Evolutionary conservation across 495 filamentous ascomycete genomes (phyloP).

Genomic region (Neurospora tetrasperma): DNA sequence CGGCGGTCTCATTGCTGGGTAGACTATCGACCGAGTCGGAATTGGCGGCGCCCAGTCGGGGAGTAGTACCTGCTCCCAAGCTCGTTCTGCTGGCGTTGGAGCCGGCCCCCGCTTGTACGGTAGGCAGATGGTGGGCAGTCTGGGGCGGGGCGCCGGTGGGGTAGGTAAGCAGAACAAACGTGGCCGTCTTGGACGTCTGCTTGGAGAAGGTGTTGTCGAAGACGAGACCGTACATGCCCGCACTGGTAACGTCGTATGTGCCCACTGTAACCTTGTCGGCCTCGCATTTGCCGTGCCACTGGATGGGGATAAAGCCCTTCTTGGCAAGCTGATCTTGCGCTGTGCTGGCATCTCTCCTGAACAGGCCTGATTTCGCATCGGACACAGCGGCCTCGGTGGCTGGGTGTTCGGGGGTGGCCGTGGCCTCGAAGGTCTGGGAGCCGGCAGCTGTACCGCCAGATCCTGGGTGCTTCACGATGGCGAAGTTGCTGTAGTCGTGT

Average conservation of each 20-base stretch:
- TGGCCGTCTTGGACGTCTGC: slow-evolving; percentile 85
- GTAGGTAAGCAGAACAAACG: slow-evolving; percentile 88
- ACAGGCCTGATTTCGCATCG: slow-evolving; percentile 23
- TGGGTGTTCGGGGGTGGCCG: slow-evolving; percentile 29
- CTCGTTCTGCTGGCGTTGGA: slow-evolving; percentile 41
- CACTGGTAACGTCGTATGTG: slow-evolving; percentile 72
- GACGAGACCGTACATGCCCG: slow-evolving; percentile 90
- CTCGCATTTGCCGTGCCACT: slow-evolving; percentile 90
- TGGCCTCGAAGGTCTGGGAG: slow-evolving; percentile 36
- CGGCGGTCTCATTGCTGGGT: slow-evolving; percentile 32
- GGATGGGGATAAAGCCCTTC: slow-evolving; percentile 76
- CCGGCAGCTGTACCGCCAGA: slow-evolving; percentile 47
- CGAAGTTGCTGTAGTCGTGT: slow-evolving; percentile 61
- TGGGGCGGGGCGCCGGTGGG: slow-evolving; percentile 76
- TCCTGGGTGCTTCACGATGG: slow-evolving; percentile 92
- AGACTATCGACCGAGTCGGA: slow-evolving; percentile 48
- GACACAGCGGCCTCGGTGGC: slow-evolving; percentile 33
- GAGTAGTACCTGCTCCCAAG: slow-evolving; percentile 30
- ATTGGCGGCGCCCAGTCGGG: slow-evolving; percentile 25
- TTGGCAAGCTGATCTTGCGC: slow-evolving; percentile 72
- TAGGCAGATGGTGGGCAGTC: slow-evolving; percentile 58
- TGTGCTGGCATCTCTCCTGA: slow-evolving; percentile 45
- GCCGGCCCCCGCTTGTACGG: slow-evolving; percentile 35
- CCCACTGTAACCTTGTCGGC: slow-evolving; percentile 93
- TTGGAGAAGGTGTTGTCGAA: slow-evolving; percentile 99